Conservation (phyloP, 108 stramenopile genomes). For the Aurantiochytrium sp. region DNA sequence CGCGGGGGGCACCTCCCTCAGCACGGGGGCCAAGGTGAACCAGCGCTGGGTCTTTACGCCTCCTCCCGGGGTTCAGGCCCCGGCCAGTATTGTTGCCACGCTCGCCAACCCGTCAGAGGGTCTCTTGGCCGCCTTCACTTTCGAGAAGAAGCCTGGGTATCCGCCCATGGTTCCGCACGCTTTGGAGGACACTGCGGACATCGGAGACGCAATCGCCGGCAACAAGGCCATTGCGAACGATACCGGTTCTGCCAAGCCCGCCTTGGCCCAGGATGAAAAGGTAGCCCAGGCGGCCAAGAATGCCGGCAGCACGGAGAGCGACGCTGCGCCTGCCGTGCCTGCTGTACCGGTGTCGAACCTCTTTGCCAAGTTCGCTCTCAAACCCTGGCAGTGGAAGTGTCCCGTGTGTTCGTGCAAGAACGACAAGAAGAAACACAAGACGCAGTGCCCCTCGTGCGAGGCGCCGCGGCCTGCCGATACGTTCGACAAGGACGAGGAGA, state of each 20-base stretch:
- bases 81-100: neutral
- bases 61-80: neutral
- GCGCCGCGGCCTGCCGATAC: neutral
- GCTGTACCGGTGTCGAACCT: neutral
- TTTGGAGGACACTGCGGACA: neutral
- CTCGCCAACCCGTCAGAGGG: neutral
- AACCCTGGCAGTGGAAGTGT: neutral
- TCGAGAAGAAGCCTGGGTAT: neutral
- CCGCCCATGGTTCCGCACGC: neutral
- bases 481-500: neutral
- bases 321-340: neutral
- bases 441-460: neutral
- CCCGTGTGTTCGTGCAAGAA: constrained; percentile 4
- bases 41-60: constrained; percentile 20
- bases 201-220: neutral
- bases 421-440: neutral
- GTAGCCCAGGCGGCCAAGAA: too few relatives aligned
- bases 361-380: neutral
- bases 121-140: neutral
- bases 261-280: too few relatives aligned
- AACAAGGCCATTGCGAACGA: neutral
- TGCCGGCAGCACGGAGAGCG: neutral
- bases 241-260: neutral
- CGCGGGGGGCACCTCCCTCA: neutral
- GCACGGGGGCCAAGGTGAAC: constrained; percentile 13